Conservation (phyloP, 2,329 filamentous ascomycete genomes). For the Trichoderma sp. region DNA sequence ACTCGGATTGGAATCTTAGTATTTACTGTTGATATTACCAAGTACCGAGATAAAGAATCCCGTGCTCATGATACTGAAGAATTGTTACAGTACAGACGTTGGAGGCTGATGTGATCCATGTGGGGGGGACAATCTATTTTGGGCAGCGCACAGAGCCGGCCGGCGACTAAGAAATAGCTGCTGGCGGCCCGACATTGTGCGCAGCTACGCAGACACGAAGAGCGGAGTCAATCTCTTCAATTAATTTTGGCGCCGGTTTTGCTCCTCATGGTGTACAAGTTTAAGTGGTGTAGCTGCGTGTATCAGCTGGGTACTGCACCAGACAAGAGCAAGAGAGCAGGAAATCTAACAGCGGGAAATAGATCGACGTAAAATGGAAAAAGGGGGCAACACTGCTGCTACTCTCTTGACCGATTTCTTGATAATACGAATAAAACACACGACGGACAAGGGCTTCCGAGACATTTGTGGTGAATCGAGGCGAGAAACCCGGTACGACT, state of each 20-base stretch:
- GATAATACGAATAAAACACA: background rate
- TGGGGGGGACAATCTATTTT: constrained; percentile 12
- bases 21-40: no score
- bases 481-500: background rate
- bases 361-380: background rate
- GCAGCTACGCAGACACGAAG: background rate
- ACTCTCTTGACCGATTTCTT: background rate
- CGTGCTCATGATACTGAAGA: background rate
- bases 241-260: background rate
- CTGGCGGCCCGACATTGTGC: constrained; percentile 14
- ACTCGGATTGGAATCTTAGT: no score
- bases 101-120: background rate
- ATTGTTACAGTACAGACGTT: background rate
- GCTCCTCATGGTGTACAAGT: background rate
- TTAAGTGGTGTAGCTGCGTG: background rate
- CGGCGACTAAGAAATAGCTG: background rate
- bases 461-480: background rate
- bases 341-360: background rate
- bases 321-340: background rate
- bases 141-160: background rate
- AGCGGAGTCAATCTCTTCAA: background rate
- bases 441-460: background rate
- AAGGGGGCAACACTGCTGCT: background rate
- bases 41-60: background rate
- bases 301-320: background rate